A percentile compares a stretch with the other conserved stretches of the same genome.
These are phyloP conservation scores for Penicillium sclerotiorum DNA, from an alignment of 2,329 filamentous ascomycete species.

Conservation along the genomic window DNA sequence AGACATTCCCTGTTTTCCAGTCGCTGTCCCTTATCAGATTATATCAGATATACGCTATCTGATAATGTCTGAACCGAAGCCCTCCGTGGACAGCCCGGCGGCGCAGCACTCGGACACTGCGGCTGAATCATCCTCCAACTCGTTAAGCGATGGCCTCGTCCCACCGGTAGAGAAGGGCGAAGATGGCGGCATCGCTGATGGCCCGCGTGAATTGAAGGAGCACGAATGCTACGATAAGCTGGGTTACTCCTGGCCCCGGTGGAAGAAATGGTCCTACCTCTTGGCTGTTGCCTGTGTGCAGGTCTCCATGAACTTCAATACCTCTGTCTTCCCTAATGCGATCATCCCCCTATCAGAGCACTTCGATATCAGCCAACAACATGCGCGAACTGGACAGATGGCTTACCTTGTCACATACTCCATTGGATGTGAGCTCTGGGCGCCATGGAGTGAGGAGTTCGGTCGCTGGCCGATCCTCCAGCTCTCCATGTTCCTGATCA, in stretches of 20 bases:
- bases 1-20: not conserved
- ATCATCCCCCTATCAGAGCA: slow-evolving; percentile 64
- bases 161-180: slow-evolving; percentile 23
- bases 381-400: slow-evolving; percentile 69
- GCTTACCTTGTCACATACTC: slow-evolving; percentile 76
- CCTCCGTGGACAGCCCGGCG: not conserved
- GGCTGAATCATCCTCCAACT: not conserved
- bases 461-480: slow-evolving; percentile 74
- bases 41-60: not conserved
- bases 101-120: not conserved
- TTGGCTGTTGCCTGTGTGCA: slow-evolving; percentile 52
- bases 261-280: slow-evolving; percentile 21
- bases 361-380: slow-evolving; percentile 66
- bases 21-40: not conserved
- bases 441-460: slow-evolving; percentile 79
- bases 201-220: slow-evolving; percentile 45
- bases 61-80: slow-evolving; percentile 4
- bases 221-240: slow-evolving; percentile 65
- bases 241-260: slow-evolving; percentile 58
- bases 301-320: slow-evolving; percentile 75
- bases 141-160: not conserved
- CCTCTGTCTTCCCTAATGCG: slow-evolving; percentile 68
- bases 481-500: slow-evolving; percentile 70
- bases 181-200: slow-evolving; percentile 2
- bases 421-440: slow-evolving; percentile 82